Percentiles rank a stretch among this genome's conserved stretches.
These are phyloP conservation scores for Tulasnella sp. DNA, from an alignment of 768 basidiomycete species.

Conservation along the genomic window DNA sequence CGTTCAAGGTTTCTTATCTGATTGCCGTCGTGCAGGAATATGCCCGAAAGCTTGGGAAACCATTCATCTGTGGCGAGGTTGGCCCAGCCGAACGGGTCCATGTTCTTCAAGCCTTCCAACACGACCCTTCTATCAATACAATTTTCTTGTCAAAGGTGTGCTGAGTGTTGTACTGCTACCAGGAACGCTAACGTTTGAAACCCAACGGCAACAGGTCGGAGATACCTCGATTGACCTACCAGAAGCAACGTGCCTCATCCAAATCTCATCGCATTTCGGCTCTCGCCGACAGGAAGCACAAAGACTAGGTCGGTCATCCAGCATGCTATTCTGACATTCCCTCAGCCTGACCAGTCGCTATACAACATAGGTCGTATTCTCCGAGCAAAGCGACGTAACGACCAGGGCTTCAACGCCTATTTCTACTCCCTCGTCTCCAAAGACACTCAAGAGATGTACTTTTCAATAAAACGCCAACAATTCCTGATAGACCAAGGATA, in stretches of 20 bases:
- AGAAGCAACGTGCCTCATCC: constrained; percentile 98
- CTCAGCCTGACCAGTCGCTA: constrained; percentile 41
- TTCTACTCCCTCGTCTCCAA: constrained; percentile 99
- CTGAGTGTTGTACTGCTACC: neutral
- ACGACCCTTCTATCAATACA: constrained; percentile 93
- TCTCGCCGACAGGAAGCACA: constrained; percentile 98
- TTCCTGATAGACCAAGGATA: constrained; percentile 99
- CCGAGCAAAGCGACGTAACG: constrained; percentile 95
- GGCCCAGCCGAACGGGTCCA: constrained; percentile 95
- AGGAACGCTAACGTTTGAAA: too few relatives aligned
- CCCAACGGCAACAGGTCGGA: constrained; percentile 64
- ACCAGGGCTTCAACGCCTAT: constrained; percentile 99
- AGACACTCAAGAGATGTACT: constrained; percentile 99
- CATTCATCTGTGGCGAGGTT: constrained; percentile 95
- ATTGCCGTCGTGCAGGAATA: constrained; percentile 62
- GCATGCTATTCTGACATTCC: constrained; percentile 51
- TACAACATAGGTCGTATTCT: constrained; percentile 73
- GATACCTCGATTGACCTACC: constrained; percentile 99
- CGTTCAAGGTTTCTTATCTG: neutral
- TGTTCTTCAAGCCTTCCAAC: constrained; percentile 93
- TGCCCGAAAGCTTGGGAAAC: constrained; percentile 89
- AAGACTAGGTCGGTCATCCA: constrained; percentile 52
- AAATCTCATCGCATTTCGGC: constrained; percentile 99
- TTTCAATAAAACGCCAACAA: constrained; percentile 97
- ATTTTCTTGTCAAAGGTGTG: constrained; percentile 96